A percentile compares a stretch with the other conserved stretches of the same genome.
Conservation (phyloP, 2,329 filamentous ascomycete genomes). For the Colletotrichum simmondsii region DNA sequence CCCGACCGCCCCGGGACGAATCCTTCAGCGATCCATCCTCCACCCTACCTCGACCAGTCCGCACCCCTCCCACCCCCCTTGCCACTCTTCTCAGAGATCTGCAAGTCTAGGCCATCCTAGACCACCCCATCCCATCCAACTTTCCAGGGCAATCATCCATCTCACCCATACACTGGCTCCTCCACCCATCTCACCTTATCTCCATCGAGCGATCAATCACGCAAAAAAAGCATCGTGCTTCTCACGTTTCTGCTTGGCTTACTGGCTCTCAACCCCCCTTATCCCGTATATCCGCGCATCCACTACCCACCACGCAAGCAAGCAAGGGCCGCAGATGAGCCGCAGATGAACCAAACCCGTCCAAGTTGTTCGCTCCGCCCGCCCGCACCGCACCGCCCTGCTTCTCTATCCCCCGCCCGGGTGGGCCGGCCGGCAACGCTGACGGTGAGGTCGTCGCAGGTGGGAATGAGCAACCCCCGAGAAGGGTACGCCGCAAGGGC, state of each 20-base stretch:
- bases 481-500: background rate
- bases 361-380: background rate
- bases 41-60: background rate
- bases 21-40: slow-evolving; percentile 27
- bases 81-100: slow-evolving; percentile 22
- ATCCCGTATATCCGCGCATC: background rate
- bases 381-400: background rate
- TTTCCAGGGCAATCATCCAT: slow-evolving; percentile 17
- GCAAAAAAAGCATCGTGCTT: background rate
- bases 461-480: background rate
- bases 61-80: slow-evolving; percentile 1
- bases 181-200: slow-evolving; percentile 19
- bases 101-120: slow-evolving; percentile 27
- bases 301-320: background rate
- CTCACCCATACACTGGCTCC: background rate
- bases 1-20: slow-evolving; percentile 21
- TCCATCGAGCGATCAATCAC: slow-evolving; percentile 5
- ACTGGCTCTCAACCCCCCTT: background rate
- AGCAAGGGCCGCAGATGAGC: background rate
- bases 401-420: too few relatives aligned
- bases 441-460: background rate
- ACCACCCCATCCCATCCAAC: slow-evolving; percentile 1
- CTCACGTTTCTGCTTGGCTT: background rate
- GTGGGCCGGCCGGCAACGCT: background rate
- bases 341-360: background rate